Percentiles rank a stretch among this genome's conserved stretches.
phyloP scores from a whole-genome alignment of 352 stramenopile species.

The Phytophthora kernoviae region DNA sequence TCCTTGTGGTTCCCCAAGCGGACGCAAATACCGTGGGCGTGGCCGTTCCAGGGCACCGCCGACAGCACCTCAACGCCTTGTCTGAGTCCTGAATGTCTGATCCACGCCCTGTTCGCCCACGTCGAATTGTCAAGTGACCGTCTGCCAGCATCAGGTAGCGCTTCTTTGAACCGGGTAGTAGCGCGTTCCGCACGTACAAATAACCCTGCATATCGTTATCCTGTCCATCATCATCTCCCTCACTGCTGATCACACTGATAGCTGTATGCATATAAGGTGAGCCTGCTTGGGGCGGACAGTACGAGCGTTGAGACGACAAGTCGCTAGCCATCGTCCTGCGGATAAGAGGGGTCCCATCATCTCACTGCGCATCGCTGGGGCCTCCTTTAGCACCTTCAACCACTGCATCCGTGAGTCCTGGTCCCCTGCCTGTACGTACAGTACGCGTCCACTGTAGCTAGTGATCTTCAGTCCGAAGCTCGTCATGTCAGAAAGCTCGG shows the following conservation, averaged over 20 bases:
- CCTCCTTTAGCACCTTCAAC: conserved; percentile 60
- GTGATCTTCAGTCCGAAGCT: conserved; percentile 63
- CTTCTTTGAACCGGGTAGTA: conserved; percentile 58
- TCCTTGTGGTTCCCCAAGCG: conserved; percentile 61
- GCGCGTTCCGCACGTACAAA: conserved; percentile 43
- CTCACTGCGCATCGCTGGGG: conserved; percentile 33
- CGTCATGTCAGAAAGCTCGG: conserved; percentile 50
- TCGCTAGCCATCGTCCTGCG: conserved; percentile 54
- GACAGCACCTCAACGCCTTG: conserved; percentile 55
- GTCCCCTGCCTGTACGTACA: conserved; percentile 67
- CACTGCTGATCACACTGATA: conserved; percentile 54
- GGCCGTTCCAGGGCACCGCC: conserved; percentile 43
- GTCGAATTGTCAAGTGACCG: conserved; percentile 49
- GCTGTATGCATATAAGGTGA: conserved; percentile 31
- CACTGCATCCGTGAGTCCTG: conserved; percentile 49
- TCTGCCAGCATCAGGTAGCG: conserved; percentile 54
- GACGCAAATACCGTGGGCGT: conserved; percentile 51
- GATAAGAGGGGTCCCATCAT: conserved; percentile 33
- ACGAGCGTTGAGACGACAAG: conserved; percentile 34
- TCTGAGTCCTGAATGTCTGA: conserved; percentile 33
- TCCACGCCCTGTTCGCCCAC: conserved; percentile 25
- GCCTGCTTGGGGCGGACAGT: conserved; percentile 14
- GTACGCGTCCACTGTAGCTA: conserved; percentile 62
- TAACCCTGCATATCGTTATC: conserved; percentile 48
- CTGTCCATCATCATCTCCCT: conserved; percentile 42